These are phyloP conservation scores for Puccinia horiana DNA, from an alignment of 1,284 basidiomycete species.

Conservation along the genomic window DNA sequence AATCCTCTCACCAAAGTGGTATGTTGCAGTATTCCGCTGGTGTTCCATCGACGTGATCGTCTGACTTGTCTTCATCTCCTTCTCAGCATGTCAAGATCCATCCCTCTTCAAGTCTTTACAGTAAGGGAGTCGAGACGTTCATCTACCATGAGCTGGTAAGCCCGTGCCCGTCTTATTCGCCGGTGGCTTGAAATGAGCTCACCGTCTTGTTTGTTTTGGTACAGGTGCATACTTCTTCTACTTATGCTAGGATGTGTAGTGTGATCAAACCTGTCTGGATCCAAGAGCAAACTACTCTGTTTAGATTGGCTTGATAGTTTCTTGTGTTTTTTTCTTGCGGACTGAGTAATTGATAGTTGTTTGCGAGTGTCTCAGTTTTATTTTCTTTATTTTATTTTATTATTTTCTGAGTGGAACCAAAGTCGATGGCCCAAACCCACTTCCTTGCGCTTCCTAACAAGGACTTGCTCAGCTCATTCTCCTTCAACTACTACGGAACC, in stretches of 20 bases:
- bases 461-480: conserved; percentile 77
- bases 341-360: no score
- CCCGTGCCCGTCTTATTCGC: background rate
- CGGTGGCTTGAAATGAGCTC: background rate
- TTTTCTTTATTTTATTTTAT: no score
- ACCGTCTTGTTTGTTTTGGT: background rate
- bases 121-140: conserved; percentile 78
- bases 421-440: conserved; percentile 44
- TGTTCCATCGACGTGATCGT: conserved; percentile 32
- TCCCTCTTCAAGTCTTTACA: conserved; percentile 75
- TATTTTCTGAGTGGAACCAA: background rate
- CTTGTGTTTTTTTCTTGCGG: background rate
- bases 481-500: conserved; percentile 85
- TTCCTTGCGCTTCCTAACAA: conserved; percentile 59
- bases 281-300: conserved; percentile 20
- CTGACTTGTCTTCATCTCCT: background rate
- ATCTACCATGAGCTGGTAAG: conserved; percentile 86
- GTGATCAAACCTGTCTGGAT: conserved; percentile 47
- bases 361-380: background rate
- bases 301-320: background rate
- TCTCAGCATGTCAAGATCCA: conserved; percentile 78
- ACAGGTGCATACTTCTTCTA: conserved; percentile 44
- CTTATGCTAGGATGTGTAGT: conserved; percentile 45
- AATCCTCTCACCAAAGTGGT: conserved; percentile 60
- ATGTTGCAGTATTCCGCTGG: conserved; percentile 11